Conservation (phyloP, 2,329 filamentous ascomycete genomes). For the Chaetomium strumarium region DNA sequence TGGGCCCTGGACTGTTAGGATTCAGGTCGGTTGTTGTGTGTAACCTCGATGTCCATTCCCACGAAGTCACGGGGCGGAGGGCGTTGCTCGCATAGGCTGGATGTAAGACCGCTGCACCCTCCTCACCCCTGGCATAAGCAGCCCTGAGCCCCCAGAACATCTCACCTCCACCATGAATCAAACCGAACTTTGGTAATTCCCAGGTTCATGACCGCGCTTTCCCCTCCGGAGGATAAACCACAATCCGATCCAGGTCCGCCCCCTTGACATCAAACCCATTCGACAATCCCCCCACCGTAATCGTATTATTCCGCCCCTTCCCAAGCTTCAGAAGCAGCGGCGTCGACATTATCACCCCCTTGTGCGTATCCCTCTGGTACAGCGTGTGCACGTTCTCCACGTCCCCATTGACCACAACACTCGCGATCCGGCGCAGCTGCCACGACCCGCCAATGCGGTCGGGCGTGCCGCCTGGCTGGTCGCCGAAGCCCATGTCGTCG, state of each 20-base stretch:
- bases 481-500: slow-evolving; percentile 56
- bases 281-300: slow-evolving; percentile 50
- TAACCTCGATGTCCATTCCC: too few relatives aligned
- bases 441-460: slow-evolving; percentile 55
- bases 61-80: too few relatives aligned
- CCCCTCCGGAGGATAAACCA: slow-evolving; percentile 45
- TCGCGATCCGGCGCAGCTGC: slow-evolving; percentile 54
- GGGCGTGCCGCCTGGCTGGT: slow-evolving; percentile 48
- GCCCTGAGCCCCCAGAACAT: too few relatives aligned
- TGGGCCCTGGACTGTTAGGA: too few relatives aligned
- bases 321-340: slow-evolving; percentile 49
- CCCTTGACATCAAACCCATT: slow-evolving; percentile 53
- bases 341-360: slow-evolving; percentile 54
- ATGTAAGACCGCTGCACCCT: too few relatives aligned
- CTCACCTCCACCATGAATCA: too few relatives aligned
- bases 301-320: slow-evolving; percentile 45
- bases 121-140: too few relatives aligned
- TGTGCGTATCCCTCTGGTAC: slow-evolving; percentile 49
- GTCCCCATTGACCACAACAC: slow-evolving; percentile 53
- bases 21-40: too few relatives aligned
- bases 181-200: too few relatives aligned
- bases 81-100: too few relatives aligned
- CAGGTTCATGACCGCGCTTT: slow-evolving; percentile 2
- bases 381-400: slow-evolving; percentile 43
- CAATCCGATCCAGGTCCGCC: slow-evolving; percentile 52